A percentile compares a stretch with the other conserved stretches of the same genome.
These are phyloP conservation scores for Hypoxylon trugodes DNA, from an alignment of 495 filamentous ascomycete species.

Conservation along the genomic window DNA sequence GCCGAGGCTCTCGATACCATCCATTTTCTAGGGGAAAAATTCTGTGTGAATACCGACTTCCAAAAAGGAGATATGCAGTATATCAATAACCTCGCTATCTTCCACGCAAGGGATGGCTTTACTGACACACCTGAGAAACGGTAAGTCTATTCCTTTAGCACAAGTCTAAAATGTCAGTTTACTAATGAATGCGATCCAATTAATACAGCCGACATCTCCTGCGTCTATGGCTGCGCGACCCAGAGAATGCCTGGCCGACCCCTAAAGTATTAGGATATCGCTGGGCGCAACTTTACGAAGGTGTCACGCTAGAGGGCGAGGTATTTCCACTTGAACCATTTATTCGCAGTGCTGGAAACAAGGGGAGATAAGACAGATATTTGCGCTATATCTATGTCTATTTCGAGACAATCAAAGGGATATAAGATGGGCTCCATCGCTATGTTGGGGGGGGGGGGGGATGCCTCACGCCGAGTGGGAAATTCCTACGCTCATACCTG, in stretches of 20 bases:
- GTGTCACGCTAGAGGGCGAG: conserved; percentile 57
- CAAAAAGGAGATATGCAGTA: conserved; percentile 63
- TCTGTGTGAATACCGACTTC: conserved; percentile 61
- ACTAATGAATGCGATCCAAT: conserved; percentile 10
- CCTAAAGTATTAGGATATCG: conserved; percentile 56
- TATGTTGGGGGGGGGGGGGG: conserved; percentile 1
- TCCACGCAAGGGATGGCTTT: conserved; percentile 60
- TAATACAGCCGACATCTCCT: conserved; percentile 62
- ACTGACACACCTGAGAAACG: conserved; percentile 55
- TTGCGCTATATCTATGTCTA: conserved; percentile 17
- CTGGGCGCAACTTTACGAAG: conserved; percentile 63
- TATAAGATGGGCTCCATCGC: conserved; percentile 1
- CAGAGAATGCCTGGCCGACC: conserved; percentile 64
- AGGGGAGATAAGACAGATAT: conserved; percentile 26
- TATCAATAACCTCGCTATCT: conserved; percentile 62
- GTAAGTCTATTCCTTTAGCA: conserved; percentile 43
- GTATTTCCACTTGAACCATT: conserved; percentile 64
- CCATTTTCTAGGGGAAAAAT: conserved; percentile 67
- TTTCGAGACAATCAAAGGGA: background rate
- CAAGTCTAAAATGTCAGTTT: background rate
- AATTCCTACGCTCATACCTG: conserved; percentile 10
- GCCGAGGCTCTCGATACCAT: conserved; percentile 72
- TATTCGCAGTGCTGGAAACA: conserved; percentile 53
- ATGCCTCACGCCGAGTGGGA: conserved; percentile 11
- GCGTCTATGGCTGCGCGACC: conserved; percentile 65